Evolutionary conservation across 2,329 filamentous ascomycete species (phyloP).

Genomic region (Fusarium falciforme): DNA sequence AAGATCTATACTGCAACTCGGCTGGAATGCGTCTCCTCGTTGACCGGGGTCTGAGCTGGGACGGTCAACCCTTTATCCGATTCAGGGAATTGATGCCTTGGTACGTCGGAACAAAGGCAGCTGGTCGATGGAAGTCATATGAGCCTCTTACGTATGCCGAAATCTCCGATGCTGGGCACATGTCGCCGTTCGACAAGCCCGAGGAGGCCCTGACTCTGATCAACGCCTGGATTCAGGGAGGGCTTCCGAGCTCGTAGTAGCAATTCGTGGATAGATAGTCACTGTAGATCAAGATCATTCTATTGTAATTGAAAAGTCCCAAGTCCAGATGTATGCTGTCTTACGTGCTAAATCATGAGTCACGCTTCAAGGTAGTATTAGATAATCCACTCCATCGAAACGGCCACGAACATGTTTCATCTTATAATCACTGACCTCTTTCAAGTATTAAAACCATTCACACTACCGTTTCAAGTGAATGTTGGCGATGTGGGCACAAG

Average conservation of each 20-base stretch:
- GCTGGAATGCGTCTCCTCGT: conserved; percentile 5
- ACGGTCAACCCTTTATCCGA: background rate
- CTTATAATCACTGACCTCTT: too few species aligned
- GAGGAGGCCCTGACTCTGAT: conserved; percentile 2
- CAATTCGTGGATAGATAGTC: background rate
- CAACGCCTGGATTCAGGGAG: conserved; percentile 3
- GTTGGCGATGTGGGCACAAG: too few species aligned
- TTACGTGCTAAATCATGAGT: too few species aligned
- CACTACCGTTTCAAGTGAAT: too few species aligned
- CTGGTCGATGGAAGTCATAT: conserved; percentile 4
- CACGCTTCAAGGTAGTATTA: too few species aligned
- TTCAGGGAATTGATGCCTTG: background rate
- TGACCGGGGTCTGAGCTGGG: background rate
- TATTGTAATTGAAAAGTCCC: background rate
- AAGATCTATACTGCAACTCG: conserved; percentile 1
- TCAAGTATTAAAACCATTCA: too few species aligned
- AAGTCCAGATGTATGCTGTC: too few species aligned
- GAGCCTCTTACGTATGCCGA: conserved; percentile 10
- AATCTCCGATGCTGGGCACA: background rate
- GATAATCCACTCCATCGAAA: too few species aligned
- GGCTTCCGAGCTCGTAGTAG: background rate
- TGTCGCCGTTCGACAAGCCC: conserved; percentile 7
- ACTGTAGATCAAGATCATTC: background rate
- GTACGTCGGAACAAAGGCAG: background rate
- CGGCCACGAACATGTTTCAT: too few species aligned